Evolutionary conservation across 2,329 filamentous ascomycete species (phyloP).

Genomic region (Arthrobotrys sphaeroides): DNA sequence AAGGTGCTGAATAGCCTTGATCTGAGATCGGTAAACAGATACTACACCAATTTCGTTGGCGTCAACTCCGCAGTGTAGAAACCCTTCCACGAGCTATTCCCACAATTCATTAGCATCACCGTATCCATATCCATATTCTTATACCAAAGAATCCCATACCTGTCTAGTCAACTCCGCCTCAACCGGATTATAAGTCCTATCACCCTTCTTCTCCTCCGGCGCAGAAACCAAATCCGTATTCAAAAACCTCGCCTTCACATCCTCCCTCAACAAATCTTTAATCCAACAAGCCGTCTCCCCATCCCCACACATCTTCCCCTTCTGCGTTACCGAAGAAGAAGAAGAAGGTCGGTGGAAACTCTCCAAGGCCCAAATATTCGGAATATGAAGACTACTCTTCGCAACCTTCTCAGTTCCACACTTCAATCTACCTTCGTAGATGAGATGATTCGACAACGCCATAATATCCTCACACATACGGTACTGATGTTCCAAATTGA

Average conservation of each 20-base stretch:
- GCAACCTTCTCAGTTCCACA: conserved; percentile 85
- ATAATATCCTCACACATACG: conserved; percentile 98
- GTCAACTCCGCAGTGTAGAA: conserved; percentile 79
- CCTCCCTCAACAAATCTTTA: conserved; percentile 55
- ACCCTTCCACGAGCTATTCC: conserved; percentile 78
- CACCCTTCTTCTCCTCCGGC: conserved; percentile 79
- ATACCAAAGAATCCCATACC: conserved; percentile 18
- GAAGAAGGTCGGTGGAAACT: conserved; percentile 52
- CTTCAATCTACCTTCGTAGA: conserved; percentile 89
- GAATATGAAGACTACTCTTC: conserved; percentile 73
- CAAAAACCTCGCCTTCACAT: conserved; percentile 78
- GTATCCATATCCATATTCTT: neutral
- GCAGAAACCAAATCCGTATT: conserved; percentile 81
- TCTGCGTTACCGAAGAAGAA: neutral
- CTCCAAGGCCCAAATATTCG: conserved; percentile 71
- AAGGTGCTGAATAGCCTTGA: conserved; percentile 78
- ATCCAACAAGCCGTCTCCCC: conserved; percentile 56
- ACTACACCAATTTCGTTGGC: conserved; percentile 87
- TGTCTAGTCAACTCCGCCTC: conserved; percentile 70
- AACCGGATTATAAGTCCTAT: conserved; percentile 85
- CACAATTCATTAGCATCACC: conserved; percentile 20
- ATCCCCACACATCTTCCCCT: conserved; percentile 18
- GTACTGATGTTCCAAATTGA: conserved; percentile 94
- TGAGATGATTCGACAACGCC: conserved; percentile 88
- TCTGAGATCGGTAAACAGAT: conserved; percentile 93